These are phyloP conservation scores for Canavalia ensiformis DNA, from an alignment of 306 rosid genomes.

Conservation along the genomic window DNA sequence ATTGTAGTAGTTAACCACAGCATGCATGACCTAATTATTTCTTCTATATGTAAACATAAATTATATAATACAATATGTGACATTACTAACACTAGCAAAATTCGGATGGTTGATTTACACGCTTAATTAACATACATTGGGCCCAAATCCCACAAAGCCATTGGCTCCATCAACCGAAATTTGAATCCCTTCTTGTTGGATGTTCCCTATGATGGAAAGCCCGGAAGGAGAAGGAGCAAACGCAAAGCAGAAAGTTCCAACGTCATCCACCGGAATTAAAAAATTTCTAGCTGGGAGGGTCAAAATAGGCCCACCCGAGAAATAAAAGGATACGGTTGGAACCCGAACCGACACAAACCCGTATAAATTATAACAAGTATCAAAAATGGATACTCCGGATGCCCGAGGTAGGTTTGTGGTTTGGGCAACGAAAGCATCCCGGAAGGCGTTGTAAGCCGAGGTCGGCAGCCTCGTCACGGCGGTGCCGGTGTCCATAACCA, in stretches of 20 bases:
- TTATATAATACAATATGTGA: slow-evolving; percentile 41
- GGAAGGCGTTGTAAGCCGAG: slow-evolving; percentile 69
- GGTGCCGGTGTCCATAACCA: slow-evolving; percentile 96
- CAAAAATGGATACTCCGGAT: slow-evolving; percentile 76
- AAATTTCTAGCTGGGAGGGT: slow-evolving; percentile 91
- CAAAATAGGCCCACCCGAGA: slow-evolving; percentile 81
- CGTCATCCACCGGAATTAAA: slow-evolving; percentile 81
- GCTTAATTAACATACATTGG: slow-evolving; percentile 74
- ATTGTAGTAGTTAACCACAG: slow-evolving; percentile 33
- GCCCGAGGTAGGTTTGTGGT: slow-evolving; percentile 82
- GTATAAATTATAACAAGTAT: slow-evolving; percentile 74
- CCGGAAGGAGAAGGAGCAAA: slow-evolving; percentile 75
- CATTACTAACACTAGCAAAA: slow-evolving; percentile 53
- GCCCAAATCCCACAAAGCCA: slow-evolving; percentile 96
- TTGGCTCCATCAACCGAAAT: slow-evolving; percentile 86
- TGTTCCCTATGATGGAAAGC: slow-evolving; percentile 88
- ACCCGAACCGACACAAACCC: slow-evolving; percentile 94
- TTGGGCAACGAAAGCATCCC: slow-evolving; percentile 69
- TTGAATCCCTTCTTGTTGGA: slow-evolving; percentile 95
- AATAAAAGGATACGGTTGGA: slow-evolving; percentile 89
- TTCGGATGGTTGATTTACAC: slow-evolving; percentile 21
- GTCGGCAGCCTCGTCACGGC: slow-evolving; percentile 89
- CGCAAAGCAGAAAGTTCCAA: slow-evolving; percentile 90
- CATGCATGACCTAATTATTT: slow-evolving; percentile 32
- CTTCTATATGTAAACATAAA: slow-evolving; percentile 8